A percentile compares a stretch with the other conserved stretches of the same genome.
Conservation (phyloP, 371 early-diverging fungal genomes). For the Haplosporangium sp. region DNA sequence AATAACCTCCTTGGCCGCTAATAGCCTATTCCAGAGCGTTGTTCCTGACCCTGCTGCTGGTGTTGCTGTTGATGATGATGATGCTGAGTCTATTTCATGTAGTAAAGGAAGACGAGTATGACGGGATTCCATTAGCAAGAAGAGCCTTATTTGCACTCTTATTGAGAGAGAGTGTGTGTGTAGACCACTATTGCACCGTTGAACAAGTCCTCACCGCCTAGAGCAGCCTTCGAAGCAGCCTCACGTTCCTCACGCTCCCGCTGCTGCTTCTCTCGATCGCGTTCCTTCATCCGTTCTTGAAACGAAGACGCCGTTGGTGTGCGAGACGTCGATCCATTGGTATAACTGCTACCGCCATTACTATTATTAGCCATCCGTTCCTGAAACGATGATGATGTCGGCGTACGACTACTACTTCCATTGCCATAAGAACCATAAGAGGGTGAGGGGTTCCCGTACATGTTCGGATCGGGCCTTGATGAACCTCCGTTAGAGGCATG, state of each 20-base stretch:
- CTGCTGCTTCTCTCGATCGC: conserved; percentile 46
- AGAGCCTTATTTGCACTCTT: not conserved
- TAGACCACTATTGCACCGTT: not conserved
- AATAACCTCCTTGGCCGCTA: conserved; percentile 68
- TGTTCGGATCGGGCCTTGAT: not conserved
- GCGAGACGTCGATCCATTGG: not conserved
- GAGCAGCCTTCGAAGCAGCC: conserved; percentile 28
- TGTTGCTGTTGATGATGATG: conserved; percentile 15
- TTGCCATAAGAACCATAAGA: conserved; percentile 11
- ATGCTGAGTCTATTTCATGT: not conserved
- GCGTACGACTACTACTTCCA: conserved; percentile 20
- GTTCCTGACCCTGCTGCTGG: conserved; percentile 33
- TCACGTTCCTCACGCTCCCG: conserved; percentile 48
- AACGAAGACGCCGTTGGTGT: conserved; percentile 39
- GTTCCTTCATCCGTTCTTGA: conserved; percentile 49
- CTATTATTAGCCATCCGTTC: conserved; percentile 23
- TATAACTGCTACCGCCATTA: too few species aligned
- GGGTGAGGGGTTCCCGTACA: conserved; percentile 1
- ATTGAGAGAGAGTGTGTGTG: not conserved
- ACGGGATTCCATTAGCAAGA: not conserved
- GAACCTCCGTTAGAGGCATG: conserved; percentile 8
- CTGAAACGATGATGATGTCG: conserved; percentile 35
- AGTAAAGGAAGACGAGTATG: conserved; percentile 5
- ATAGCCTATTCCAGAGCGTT: conserved; percentile 65
- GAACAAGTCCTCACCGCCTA: conserved; percentile 21